Percentiles rank a stretch among this genome's conserved stretches.
phyloP scores from a whole-genome alignment of 192 early-diverging fungal species.

The Spizellomyces sp. region DNA sequence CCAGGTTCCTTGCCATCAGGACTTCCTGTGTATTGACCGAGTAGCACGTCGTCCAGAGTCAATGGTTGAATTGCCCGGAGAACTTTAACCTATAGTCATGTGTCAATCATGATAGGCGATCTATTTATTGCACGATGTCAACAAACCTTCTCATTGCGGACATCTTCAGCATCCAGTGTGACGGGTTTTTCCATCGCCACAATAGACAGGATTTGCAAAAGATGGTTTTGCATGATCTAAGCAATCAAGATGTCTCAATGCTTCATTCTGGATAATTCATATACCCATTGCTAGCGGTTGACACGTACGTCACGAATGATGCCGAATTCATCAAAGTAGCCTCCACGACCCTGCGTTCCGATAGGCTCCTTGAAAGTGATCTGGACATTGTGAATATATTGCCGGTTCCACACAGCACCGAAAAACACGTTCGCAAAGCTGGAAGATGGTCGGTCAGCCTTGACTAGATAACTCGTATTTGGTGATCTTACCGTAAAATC shows the following conservation, averaged over 20 bases:
- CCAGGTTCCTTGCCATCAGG: slow-evolving; percentile 82
- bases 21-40: slow-evolving; percentile 88
- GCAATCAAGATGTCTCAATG: neutral
- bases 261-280: neutral
- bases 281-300: neutral
- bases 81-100: slow-evolving; percentile 65
- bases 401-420: slow-evolving; percentile 88
- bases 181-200: slow-evolving; percentile 95
- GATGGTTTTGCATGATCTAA: slow-evolving; percentile 66
- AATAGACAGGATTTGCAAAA: slow-evolving; percentile 91
- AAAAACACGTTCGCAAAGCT: slow-evolving; percentile 93
- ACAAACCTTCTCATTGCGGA: slow-evolving; percentile 87
- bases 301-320: slow-evolving; percentile 92
- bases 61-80: slow-evolving; percentile 79
- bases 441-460: neutral
- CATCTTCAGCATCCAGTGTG: slow-evolving; percentile 83
- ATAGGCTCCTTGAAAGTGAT: slow-evolving; percentile 98
- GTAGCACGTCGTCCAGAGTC: slow-evolving; percentile 75
- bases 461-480: slow-evolving; percentile 1
- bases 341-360: slow-evolving; percentile 96
- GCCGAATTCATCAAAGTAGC: slow-evolving; percentile 99
- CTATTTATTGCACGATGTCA: neutral
- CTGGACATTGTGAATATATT: slow-evolving; percentile 89
- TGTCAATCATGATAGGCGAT: slow-evolving; percentile 2
- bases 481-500: slow-evolving; percentile 62